These are phyloP conservation scores for Hanseniaspora pseudoguilliermondii DNA, from an alignment of 805 yeast species.

Conservation along the genomic window DNA sequence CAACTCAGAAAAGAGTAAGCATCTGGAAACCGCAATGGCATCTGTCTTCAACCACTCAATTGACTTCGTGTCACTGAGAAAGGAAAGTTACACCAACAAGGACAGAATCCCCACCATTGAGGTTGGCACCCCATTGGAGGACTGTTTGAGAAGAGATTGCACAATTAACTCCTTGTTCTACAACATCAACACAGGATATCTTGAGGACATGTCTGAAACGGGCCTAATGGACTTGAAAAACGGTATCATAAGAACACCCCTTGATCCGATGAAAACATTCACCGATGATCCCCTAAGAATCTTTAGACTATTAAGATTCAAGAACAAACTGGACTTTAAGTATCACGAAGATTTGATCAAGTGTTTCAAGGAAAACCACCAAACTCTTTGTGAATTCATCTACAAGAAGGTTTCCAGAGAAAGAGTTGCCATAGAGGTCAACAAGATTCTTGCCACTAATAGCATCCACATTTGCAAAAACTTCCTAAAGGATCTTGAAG, in stretches of 20 bases:
- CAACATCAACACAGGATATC: constrained; percentile 50
- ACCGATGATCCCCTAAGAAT: constrained; percentile 90
- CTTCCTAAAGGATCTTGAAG: background rate
- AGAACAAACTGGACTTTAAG: constrained; percentile 57
- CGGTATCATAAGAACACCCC: constrained; percentile 77
- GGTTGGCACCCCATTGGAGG: constrained; percentile 84
- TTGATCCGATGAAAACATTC: constrained; percentile 67
- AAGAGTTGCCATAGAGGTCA: constrained; percentile 75
- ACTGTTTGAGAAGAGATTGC: constrained; percentile 88
- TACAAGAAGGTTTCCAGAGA: constrained; percentile 73
- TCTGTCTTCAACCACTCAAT: constrained; percentile 70
- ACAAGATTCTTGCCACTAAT: constrained; percentile 42
- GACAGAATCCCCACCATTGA: constrained; percentile 64
- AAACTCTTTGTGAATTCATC: constrained; percentile 47
- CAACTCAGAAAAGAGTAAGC: constrained; percentile 93
- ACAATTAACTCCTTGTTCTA: constrained; percentile 86
- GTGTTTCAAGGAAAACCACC: constrained; percentile 47
- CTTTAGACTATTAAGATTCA: constrained; percentile 72
- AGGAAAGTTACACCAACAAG: constrained; percentile 61
- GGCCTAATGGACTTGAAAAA: constrained; percentile 61
- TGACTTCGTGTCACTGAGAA: constrained; percentile 85
- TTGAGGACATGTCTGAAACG: constrained; percentile 73
- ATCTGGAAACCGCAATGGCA: constrained; percentile 91
- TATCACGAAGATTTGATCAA: constrained; percentile 35
- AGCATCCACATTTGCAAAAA: background rate